Evolutionary conservation across 2,329 filamentous ascomycete species (phyloP).

Genomic region (Rutstroemia sydowiana): DNA sequence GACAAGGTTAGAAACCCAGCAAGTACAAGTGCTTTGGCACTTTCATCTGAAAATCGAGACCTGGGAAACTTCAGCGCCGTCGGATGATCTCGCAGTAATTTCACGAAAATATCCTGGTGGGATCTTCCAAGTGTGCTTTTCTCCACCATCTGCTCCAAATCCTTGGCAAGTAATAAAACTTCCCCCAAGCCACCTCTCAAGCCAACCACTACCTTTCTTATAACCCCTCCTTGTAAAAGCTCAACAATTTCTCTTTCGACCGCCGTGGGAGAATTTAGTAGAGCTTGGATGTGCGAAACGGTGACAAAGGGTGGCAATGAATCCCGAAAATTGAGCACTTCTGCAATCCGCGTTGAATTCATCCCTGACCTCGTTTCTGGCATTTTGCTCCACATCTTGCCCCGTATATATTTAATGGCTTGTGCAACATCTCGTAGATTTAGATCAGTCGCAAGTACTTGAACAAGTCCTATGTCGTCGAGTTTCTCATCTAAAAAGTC

Average conservation of each 20-base stretch:
- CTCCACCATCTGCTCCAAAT: constrained; percentile 45
- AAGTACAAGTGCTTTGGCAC: constrained; percentile 52
- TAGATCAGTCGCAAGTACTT: constrained; percentile 47
- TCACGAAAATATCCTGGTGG: constrained; percentile 44
- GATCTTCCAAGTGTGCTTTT: constrained; percentile 33
- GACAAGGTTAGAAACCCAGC: constrained; percentile 59
- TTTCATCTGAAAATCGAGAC: constrained; percentile 35
- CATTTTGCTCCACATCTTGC: constrained; percentile 56
- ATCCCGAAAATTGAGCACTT: constrained; percentile 54
- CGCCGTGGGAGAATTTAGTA: constrained; percentile 54
- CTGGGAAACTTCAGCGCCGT: constrained; percentile 36
- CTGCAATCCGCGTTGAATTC: constrained; percentile 54
- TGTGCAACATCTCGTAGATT: constrained; percentile 55
- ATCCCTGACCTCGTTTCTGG: constrained; percentile 53
- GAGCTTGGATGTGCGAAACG: constrained; percentile 56
- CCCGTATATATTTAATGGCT: constrained; percentile 54
- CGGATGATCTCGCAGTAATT: constrained; percentile 44
- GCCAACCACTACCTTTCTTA: constrained; percentile 58
- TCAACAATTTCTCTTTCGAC: constrained; percentile 62
- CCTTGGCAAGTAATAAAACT: constrained; percentile 50
- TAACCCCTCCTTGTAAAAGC: constrained; percentile 46
- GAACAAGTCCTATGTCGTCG: constrained; percentile 51
- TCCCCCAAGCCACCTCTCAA: constrained; percentile 52
- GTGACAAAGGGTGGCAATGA: constrained; percentile 58
- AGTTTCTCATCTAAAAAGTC: constrained; percentile 42